Conservation (phyloP, 2,329 filamentous ascomycete species). For the Helotiales sp. region DNA sequence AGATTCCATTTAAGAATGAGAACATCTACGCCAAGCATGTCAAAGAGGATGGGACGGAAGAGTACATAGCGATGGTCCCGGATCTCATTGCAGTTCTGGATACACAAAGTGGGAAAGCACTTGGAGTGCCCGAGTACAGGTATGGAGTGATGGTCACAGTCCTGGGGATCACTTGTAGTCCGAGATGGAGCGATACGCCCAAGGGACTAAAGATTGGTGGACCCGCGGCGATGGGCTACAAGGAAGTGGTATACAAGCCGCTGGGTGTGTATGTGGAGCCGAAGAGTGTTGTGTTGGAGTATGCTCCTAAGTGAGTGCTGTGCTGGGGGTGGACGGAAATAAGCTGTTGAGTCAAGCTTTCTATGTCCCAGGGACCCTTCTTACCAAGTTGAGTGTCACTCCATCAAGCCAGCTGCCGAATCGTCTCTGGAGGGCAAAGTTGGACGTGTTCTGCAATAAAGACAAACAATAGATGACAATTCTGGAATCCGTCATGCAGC, state of each 20-base stretch:
- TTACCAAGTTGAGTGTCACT: too few relatives aligned
- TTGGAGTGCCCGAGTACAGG: constrained; percentile 55
- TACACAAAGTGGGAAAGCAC: constrained; percentile 46
- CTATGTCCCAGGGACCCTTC: too few relatives aligned
- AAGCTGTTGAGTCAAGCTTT: too few relatives aligned
- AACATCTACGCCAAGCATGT: constrained; percentile 58
- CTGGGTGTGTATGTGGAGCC: constrained; percentile 53
- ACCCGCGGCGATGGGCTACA: constrained; percentile 48
- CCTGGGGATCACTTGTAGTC: constrained; percentile 53
- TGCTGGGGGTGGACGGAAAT: too few relatives aligned
- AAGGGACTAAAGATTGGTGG: constrained; percentile 51
- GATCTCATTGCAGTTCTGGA: constrained; percentile 51
- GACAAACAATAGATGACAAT: too few relatives aligned
- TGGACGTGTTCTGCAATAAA: too few relatives aligned
- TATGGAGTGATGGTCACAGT: constrained; percentile 54
- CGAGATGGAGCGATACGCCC: constrained; percentile 51
- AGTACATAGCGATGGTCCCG: constrained; percentile 47
- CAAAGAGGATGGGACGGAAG: constrained; percentile 16
- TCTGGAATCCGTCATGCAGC: too few relatives aligned
- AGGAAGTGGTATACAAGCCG: constrained; percentile 48
- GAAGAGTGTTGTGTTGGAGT: constrained; percentile 54
- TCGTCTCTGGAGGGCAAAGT: too few relatives aligned
- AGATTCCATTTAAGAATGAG: constrained; percentile 73
- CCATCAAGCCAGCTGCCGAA: too few relatives aligned
- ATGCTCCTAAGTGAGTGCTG: constrained; percentile 16